Evolutionary conservation across 1,284 basidiomycete species (phyloP).

Genomic region (Puccinia horiana): DNA sequence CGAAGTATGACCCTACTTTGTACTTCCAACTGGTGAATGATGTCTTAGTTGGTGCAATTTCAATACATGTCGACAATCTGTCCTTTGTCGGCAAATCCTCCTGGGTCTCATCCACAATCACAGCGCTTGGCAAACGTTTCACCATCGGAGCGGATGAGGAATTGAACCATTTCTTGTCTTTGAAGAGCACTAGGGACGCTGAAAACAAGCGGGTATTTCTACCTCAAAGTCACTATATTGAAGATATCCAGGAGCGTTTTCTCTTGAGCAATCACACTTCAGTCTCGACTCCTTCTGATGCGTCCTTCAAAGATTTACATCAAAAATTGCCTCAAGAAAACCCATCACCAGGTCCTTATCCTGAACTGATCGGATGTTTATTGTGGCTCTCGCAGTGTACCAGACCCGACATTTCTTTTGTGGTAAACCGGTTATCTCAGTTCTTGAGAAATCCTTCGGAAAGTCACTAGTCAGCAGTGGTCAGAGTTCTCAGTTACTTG

Average conservation of each 20-base stretch:
- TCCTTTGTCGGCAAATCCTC: not conserved
- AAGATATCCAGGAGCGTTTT: no score
- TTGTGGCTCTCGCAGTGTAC: not conserved
- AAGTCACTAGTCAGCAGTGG: not conserved
- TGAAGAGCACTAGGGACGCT: not conserved
- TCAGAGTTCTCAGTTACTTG: not conserved
- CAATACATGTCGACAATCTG: constrained; percentile 1
- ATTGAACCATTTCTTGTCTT: not conserved
- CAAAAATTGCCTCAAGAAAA: no score
- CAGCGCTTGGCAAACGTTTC: not conserved
- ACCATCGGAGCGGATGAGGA: not conserved
- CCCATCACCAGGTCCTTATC: not conserved
- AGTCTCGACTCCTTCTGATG: no score
- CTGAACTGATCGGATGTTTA: not conserved
- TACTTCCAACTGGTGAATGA: not conserved
- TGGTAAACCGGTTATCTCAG: not conserved
- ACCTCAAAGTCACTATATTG: no score
- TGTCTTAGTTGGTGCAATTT: not conserved
- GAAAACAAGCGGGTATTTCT: no score
- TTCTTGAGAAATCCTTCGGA: not conserved
- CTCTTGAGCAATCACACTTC: no score
- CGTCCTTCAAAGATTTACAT: no score
- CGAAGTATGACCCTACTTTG: not conserved
- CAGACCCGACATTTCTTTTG: not conserved
- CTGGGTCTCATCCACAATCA: not conserved